A percentile compares a stretch with the other conserved stretches of the same genome.
Evolutionary conservation across 805 yeast genomes (phyloP).

Genomic region (Hanseniaspora thailandica): DNA sequence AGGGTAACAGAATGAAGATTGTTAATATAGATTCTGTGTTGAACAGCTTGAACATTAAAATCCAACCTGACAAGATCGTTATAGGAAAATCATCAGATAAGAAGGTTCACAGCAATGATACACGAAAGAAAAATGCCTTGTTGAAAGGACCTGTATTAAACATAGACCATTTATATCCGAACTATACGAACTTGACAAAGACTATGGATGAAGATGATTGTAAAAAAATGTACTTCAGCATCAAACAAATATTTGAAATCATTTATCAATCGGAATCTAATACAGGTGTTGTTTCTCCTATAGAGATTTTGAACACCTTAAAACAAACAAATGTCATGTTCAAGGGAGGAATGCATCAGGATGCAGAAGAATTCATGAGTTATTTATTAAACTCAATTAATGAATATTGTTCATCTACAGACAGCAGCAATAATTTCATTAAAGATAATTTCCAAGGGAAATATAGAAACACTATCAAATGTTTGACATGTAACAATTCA

Average conservation of each 20-base stretch:
- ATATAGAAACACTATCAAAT: conserved; percentile 75
- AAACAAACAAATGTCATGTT: conserved; percentile 77
- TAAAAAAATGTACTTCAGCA: conserved; percentile 42
- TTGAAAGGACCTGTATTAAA: conserved; percentile 74
- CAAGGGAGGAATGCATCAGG: conserved; percentile 90
- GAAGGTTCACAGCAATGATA: conserved; percentile 44
- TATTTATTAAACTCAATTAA: conserved; percentile 69
- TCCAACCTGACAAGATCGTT: conserved; percentile 35
- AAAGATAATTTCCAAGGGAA: conserved; percentile 72
- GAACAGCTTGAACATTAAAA: conserved; percentile 26
- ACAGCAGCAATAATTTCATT: conserved; percentile 36
- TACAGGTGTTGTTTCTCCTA: conserved; percentile 79
- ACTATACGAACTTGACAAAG: not conserved
- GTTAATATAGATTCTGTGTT: conserved; percentile 13
- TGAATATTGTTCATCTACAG: conserved; percentile 24
- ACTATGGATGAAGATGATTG: conserved; percentile 10
- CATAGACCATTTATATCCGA: conserved; percentile 46
- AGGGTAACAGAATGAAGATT: not conserved
- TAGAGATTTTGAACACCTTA: conserved; percentile 56
- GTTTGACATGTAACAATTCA: conserved; percentile 75
- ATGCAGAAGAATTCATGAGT: conserved; percentile 93
- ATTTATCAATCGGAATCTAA: conserved; percentile 59
- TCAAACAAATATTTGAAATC: conserved; percentile 77
- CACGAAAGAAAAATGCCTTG: conserved; percentile 65
- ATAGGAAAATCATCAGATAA: conserved; percentile 37